Base-by-base conservation (phyloP, 768 basidiomycete genomes). In the Rhizopogon roseolus region DNA sequence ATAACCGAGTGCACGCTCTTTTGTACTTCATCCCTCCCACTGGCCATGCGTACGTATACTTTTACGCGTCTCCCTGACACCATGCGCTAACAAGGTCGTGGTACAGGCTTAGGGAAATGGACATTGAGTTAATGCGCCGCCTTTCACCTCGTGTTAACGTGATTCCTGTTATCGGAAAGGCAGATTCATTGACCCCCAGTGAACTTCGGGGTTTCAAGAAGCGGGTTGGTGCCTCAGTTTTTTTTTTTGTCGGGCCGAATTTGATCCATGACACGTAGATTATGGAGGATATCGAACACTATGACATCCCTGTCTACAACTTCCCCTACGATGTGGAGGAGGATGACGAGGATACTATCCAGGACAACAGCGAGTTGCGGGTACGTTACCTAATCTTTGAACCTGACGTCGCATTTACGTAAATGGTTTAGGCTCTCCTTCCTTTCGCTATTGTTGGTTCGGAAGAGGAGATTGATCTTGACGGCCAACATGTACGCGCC, bases 251-350 rank as follows among this genome's bases (percentile, higher is more conserved):
- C 51, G 13, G 40, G 16, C 4, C 38, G 41, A 38, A n/a, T 53
- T 54, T 60, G 9, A 61, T 25, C 13, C 4, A 19, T 8, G 43
- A 2, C n/a, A n/a, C 36, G 1, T 60, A 97, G 94, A 86, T 99
- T 64, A 99, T 98, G 96, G 96, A 99, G 72, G 97, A 99, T 67
- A 99, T 99, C 62, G 96, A 98, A 64, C 82, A 98, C 76, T 98
- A 98, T 65, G 88, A 89, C 60, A 98, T 99, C 62, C 97, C 97
- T 5, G 88, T 98, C 39, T 98, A 98, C 79, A 98, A 98, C 76
- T 99, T 99, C 81, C 97, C 97, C 0, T 99, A 98, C 68, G 97
- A 98, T 61, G 87, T 96, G 6, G 97, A 99, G 70, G 97, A 99
- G 71, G 97, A 99, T 66, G 97, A 99, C 66, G 95, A 98, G 65